Conservation (phyloP, 1,284 basidiomycete species). For the Golubevia pallescens region DNA sequence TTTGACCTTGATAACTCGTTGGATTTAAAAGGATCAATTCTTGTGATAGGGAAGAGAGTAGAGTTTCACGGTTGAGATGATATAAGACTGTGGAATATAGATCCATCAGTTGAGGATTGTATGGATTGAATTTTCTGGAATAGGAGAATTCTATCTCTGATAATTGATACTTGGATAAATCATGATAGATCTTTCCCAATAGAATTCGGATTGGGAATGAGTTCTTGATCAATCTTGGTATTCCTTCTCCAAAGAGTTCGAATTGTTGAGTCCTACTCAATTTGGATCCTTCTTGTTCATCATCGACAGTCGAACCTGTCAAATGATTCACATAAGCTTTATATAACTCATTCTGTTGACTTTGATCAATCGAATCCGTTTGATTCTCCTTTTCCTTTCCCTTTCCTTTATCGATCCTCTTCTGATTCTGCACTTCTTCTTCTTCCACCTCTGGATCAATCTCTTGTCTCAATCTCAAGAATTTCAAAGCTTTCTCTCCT, state of each 20-base stretch:
- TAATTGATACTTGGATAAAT: constrained; percentile 41
- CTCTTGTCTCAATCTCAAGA: constrained; percentile 8
- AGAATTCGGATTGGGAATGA: constrained; percentile 34
- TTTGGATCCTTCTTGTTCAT: no score
- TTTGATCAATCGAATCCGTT: no score
- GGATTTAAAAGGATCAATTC: constrained; percentile 39
- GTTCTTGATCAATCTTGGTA: constrained; percentile 13
- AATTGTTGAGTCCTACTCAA: no score
- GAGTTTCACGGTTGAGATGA: constrained; percentile 59
- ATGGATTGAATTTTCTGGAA: constrained; percentile 33
- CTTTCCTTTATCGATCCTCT: no score
- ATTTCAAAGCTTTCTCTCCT: no score
- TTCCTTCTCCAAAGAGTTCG: no score
- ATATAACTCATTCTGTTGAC: no score
- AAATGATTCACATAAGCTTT: no score
- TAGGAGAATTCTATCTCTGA: constrained; percentile 42
- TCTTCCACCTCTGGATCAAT: constrained; percentile 59
- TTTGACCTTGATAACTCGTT: constrained; percentile 34
- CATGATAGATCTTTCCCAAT: constrained; percentile 43
- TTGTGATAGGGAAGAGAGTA: constrained; percentile 49
- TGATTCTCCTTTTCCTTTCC: no score
- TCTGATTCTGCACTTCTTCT: no score
- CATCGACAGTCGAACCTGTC: no score
- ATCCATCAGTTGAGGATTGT: constrained; percentile 46
- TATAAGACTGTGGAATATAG: constrained; percentile 58